These are phyloP conservation scores for Alisma plantagoaquatica DNA, from an alignment of 106 monocot genomes.

Conservation along the genomic window DNA sequence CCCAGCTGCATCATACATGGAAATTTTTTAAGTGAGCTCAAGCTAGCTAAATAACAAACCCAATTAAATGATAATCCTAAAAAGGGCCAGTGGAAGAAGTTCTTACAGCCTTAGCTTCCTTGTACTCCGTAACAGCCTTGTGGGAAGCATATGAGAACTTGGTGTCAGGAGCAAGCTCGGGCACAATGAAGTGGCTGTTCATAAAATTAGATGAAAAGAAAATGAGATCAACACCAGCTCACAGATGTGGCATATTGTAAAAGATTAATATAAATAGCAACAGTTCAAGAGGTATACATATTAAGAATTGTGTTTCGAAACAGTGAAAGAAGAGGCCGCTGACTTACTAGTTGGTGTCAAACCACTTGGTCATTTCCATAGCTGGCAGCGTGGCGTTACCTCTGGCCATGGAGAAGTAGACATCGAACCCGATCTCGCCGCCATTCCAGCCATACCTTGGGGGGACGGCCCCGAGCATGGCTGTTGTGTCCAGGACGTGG, in stretches of 20 bases:
- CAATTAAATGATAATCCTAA: too few species aligned
- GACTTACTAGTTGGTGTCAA: constrained; percentile 99
- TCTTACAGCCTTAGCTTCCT: constrained; percentile 85
- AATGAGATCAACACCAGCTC: too few species aligned
- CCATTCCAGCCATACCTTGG: constrained; percentile 71
- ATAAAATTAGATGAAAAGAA: too few species aligned
- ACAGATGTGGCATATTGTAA: too few species aligned
- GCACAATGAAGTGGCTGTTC: constrained; percentile 83
- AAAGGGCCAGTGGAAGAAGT: too few species aligned
- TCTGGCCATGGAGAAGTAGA: constrained; percentile 94
- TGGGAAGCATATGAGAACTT: constrained; percentile 84
- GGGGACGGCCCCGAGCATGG: constrained; percentile 97
- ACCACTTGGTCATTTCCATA: constrained; percentile 99
- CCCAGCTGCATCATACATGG: too few species aligned
- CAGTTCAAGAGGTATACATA: too few species aligned
- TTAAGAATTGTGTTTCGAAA: too few species aligned
- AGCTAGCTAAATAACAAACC: too few species aligned
- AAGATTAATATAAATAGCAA: too few species aligned
- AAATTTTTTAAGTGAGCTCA: too few species aligned
- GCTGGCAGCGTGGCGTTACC: constrained; percentile 93
- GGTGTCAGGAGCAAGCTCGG: constrained; percentile 82
- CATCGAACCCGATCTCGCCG: constrained; percentile 84
- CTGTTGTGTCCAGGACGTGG: constrained; percentile 84
- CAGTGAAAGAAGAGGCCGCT: too few species aligned
- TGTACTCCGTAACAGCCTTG: constrained; percentile 90